Percentiles rank a stretch among this genome's conserved stretches.
phyloP scores from a whole-genome alignment of 306 rosid species.

The Sophora flavescens region DNA sequence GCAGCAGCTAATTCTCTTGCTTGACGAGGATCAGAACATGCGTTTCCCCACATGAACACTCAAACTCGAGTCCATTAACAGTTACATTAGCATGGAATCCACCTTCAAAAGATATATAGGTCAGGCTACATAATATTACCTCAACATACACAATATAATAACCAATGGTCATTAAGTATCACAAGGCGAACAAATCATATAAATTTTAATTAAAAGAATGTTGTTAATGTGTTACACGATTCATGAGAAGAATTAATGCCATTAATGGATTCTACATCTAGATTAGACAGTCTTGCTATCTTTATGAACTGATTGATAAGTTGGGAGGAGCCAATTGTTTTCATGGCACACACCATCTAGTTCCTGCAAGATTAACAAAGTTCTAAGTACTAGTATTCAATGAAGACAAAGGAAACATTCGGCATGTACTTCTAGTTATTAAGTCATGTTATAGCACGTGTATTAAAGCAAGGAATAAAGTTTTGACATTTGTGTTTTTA shows the following conservation, averaged over 20 bases:
- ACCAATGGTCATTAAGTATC: not conserved
- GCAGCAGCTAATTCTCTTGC: constrained; percentile 73
- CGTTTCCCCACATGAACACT: constrained; percentile 50
- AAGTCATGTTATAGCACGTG: constrained; percentile 13
- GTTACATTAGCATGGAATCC: constrained; percentile 65
- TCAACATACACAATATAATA: constrained; percentile 24
- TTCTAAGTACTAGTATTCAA: constrained; percentile 25
- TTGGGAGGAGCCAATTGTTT: constrained; percentile 64
- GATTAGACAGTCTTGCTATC: constrained; percentile 53
- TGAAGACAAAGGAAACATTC: constrained; percentile 25
- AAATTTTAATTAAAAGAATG: constrained; percentile 3
- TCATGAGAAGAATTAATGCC: not conserved
- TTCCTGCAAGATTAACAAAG: constrained; percentile 48
- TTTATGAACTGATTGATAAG: constrained; percentile 49
- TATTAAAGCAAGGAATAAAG: not conserved
- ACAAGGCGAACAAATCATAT: constrained; percentile 20
- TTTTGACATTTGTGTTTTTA: too few relatives aligned
- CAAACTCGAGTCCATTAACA: constrained; percentile 63
- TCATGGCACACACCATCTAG: constrained; percentile 49
- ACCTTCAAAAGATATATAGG: constrained; percentile 55
- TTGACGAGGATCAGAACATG: constrained; percentile 46
- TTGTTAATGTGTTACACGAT: constrained; percentile 7
- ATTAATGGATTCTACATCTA: constrained; percentile 27
- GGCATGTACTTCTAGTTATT: constrained; percentile 8
- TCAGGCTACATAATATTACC: constrained; percentile 49